Conservation (phyloP, 2,329 filamentous ascomycete genomes). For the Chaetomiaceae sp. region DNA sequence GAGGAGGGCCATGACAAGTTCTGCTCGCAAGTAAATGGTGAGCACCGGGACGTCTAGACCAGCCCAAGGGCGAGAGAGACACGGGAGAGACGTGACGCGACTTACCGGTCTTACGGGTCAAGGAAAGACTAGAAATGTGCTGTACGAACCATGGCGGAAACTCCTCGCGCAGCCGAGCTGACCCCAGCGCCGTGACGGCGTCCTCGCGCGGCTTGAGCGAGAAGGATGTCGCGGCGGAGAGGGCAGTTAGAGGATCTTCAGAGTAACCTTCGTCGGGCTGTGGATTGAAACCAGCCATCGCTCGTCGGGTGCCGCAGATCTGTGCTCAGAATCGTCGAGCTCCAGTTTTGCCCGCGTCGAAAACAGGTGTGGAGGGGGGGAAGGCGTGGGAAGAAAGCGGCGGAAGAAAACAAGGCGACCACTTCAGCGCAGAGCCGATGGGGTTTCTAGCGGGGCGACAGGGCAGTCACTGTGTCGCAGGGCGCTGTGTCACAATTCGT, state of each 20-base stretch:
- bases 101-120: constrained; percentile 48
- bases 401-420: neutral
- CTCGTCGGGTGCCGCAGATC: constrained; percentile 1
- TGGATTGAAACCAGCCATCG: constrained; percentile 27
- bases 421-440: neutral
- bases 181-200: constrained; percentile 29
- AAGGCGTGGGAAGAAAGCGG: no score
- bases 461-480: neutral
- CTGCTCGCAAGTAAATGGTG: constrained; percentile 41
- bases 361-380: no score
- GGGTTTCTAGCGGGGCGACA: neutral
- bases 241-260: constrained; percentile 59
- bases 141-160: constrained; percentile 48
- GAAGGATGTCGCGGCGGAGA: constrained; percentile 31
- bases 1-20: constrained; percentile 75
- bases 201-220: constrained; percentile 28
- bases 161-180: constrained; percentile 39
- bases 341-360: neutral
- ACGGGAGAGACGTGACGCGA: neutral
- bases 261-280: constrained; percentile 84
- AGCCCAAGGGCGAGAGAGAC: neutral
- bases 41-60: neutral
- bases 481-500: constrained; percentile 6
- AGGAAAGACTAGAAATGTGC: constrained; percentile 47
- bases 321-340: constrained; percentile 1